Conservation (phyloP, 495 filamentous ascomycete species). For the Neurospora sp. region DNA sequence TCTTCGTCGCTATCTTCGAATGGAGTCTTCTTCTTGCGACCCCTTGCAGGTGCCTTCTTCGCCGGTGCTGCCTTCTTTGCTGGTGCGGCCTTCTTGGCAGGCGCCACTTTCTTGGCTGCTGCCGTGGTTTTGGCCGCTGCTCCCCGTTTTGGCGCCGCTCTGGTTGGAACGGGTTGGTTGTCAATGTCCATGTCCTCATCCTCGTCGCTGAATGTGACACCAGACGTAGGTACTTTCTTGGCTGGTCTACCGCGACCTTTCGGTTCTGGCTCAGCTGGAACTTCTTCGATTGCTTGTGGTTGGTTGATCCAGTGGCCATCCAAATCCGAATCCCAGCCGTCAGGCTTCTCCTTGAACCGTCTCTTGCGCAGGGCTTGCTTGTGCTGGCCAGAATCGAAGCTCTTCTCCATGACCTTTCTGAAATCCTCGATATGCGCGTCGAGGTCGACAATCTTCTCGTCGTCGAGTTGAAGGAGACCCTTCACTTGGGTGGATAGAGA, state of each 20-base stretch:
- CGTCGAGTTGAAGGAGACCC: constrained; percentile 58
- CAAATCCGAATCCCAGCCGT: constrained; percentile 74
- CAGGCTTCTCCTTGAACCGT: constrained; percentile 64
- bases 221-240: constrained; percentile 2
- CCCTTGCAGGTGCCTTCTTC: constrained; percentile 29
- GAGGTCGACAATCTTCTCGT: constrained; percentile 50
- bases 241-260: constrained; percentile 20
- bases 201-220: constrained; percentile 14
- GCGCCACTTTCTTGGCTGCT: constrained; percentile 31
- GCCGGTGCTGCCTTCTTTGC: constrained; percentile 29
- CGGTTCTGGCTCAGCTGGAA: constrained; percentile 32
- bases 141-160: constrained; percentile 23
- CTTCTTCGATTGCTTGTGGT: constrained; percentile 51
- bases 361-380: constrained; percentile 45
- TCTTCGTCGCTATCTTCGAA: constrained; percentile 53
- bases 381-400: constrained; percentile 58
- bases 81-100: constrained; percentile 30
- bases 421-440: constrained; percentile 61
- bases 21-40: constrained; percentile 38
- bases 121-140: constrained; percentile 30
- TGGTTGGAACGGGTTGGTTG: constrained; percentile 16
- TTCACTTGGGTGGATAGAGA: constrained; percentile 68
- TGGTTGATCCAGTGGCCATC: constrained; percentile 81
- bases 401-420: constrained; percentile 57
- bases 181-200: constrained; percentile 32